Conservation (phyloP, 139 green algal genomes). For the Chlamydomonas sp. region DNA sequence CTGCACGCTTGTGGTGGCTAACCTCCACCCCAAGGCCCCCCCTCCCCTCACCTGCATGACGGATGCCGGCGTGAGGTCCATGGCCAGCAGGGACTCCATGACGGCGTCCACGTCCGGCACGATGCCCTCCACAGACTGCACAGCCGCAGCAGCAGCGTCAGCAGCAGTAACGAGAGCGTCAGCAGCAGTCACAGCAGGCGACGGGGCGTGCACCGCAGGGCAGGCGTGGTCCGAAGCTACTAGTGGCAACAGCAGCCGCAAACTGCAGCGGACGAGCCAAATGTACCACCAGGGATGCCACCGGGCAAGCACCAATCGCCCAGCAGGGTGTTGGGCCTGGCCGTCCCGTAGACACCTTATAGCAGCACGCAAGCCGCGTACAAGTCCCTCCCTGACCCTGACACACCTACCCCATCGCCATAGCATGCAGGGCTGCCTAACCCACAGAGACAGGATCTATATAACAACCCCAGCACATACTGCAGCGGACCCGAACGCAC, state of each 20-base stretch:
- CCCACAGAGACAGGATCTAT: background rate
- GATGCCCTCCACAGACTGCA: constrained; percentile 26
- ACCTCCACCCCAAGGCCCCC: background rate
- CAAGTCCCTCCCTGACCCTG: too few species aligned
- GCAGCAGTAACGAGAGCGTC: background rate
- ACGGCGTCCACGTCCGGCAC: constrained; percentile 35
- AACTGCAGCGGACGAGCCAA: too few species aligned
- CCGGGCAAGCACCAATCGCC: too few species aligned
- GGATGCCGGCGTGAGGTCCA: constrained; percentile 17
- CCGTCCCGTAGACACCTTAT: too few species aligned
- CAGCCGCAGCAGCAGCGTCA: background rate
- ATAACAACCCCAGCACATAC: constrained; percentile 50
- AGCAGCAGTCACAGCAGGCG: background rate
- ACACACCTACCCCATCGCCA: too few species aligned
- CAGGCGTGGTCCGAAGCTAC: too few species aligned
- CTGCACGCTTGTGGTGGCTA: background rate
- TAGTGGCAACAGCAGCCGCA: too few species aligned
- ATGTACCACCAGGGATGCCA: too few species aligned
- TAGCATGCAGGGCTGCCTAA: too few species aligned
- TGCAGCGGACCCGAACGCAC: constrained; percentile 43
- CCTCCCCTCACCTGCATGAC: constrained; percentile 18
- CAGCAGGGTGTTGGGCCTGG: too few species aligned
- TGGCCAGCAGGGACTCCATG: background rate
- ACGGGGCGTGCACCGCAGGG: background rate
- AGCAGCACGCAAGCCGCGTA: too few species aligned